Evolutionary conservation across 345 rosid genomes (phyloP).

Genomic region (Aquilaria yunnanensis): DNA sequence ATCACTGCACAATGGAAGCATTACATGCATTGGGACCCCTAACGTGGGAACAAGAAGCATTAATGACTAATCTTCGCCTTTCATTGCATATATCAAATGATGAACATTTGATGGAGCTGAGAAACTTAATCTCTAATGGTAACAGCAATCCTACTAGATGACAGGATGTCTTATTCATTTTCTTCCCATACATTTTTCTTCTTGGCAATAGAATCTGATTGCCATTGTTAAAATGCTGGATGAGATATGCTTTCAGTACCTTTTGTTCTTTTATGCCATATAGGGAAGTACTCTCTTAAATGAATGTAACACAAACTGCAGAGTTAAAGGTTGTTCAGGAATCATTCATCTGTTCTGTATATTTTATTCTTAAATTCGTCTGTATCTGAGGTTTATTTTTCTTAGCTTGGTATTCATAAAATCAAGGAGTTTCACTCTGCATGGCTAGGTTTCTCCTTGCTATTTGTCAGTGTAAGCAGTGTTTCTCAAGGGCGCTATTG

Average conservation of each 20-base stretch:
- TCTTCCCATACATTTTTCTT: slow-evolving; percentile 9
- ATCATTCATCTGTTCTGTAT: neutral
- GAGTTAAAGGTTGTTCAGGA: slow-evolving; percentile 10
- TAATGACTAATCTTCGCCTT: slow-evolving; percentile 78
- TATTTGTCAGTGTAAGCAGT: slow-evolving; percentile 13
- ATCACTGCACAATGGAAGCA: slow-evolving; percentile 55
- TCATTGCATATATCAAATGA: slow-evolving; percentile 73
- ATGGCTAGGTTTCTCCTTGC: slow-evolving; percentile 6
- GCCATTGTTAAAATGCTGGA: slow-evolving; percentile 28
- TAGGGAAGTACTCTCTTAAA: slow-evolving; percentile 20
- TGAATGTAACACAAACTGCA: slow-evolving; percentile 25
- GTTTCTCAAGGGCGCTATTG: slow-evolving; percentile 26
- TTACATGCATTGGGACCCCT: slow-evolving; percentile 76
- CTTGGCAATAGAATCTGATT: slow-evolving; percentile 24
- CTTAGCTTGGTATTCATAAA: slow-evolving; percentile 12
- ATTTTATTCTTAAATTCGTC: neutral
- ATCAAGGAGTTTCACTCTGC: slow-evolving; percentile 6
- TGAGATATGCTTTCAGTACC: slow-evolving; percentile 8
- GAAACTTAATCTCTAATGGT: slow-evolving; percentile 60
- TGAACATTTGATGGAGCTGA: slow-evolving; percentile 74
- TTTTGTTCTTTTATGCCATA: slow-evolving; percentile 17
- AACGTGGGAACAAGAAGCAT: slow-evolving; percentile 84
- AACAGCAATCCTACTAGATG: slow-evolving; percentile 47
- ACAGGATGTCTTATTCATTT: slow-evolving; percentile 15
- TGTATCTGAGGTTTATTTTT: slow-evolving; percentile 1